Evolutionary conservation across 441 rosid genomes (phyloP), one percentile per base, ranked within the genome.

Genomic region (Gossypium gossypioides): DNA sequence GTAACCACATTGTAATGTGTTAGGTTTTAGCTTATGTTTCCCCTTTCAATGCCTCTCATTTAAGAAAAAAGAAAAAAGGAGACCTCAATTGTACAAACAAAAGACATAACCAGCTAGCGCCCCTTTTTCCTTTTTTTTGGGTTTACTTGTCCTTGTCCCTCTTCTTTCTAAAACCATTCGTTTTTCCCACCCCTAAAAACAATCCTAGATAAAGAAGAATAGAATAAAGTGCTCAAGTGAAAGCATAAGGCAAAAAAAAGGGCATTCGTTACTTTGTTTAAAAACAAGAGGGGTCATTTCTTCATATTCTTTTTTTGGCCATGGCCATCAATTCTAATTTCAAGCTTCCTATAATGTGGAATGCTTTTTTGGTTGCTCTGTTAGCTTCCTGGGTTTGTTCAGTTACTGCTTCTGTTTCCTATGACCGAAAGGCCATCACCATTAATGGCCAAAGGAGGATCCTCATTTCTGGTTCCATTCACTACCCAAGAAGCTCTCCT

Each of bases 381-480:
- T 73, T 81, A 79, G 79, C 80, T 80, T 82, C 78, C 0, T 77
- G 84, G 72, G 76, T 79, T 72, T 80, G 57, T 72, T 83, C 86
- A 63, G 93, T 83, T 74, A 66, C 51, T 74, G 90, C 84, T 7
- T 87, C 97, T 74, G 98, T 94, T 54, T 89, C 96, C 6, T 91
- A 94, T 79, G 98, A 94, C 69, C 79, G 84, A 37, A 90, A 81
- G 74, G 96, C 98, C 42, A 86, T 94, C 74, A 78, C 82, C 75
- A 90, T 94, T 82, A 89, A 90, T 88, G 97, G 96, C 65, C 85
- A 85, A 52, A 89, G 98, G 80, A 94, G 92, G 85, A 91, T 94
- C 77, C 97, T 94, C 54, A 81, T 94, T 76, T 94, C 96, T 79
- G 98, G 98, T 79, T 93, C 98, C 86, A 93, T 93, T 83, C 97